Conservation (phyloP, 2,329 filamentous ascomycete genomes). For the Davidsoniella australis region DNA sequence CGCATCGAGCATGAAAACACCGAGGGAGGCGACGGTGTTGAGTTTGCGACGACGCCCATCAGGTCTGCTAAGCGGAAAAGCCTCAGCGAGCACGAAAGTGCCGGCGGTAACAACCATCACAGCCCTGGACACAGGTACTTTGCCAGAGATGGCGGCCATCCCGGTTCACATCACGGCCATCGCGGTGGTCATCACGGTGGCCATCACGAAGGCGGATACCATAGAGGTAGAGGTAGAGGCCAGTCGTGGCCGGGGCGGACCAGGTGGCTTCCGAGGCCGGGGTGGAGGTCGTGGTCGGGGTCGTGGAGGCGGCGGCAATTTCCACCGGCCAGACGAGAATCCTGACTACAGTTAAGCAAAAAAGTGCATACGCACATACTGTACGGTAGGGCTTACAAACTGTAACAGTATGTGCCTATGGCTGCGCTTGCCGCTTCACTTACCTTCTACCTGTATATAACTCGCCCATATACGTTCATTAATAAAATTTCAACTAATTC, state of each 20-base stretch:
- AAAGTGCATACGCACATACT: too few relatives aligned
- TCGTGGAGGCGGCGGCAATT: slow-evolving; percentile 27
- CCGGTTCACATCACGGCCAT: slow-evolving; percentile 15
- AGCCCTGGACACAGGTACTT: slow-evolving; percentile 20
- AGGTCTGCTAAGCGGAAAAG: slow-evolving; percentile 33
- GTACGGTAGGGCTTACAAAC: too few relatives aligned
- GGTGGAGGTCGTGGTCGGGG: slow-evolving; percentile 22
- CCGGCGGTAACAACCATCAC: slow-evolving; percentile 20
- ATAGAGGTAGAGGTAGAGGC: slow-evolving; percentile 27
- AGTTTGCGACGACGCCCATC: slow-evolving; percentile 42
- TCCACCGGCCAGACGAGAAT: slow-evolving; percentile 14
- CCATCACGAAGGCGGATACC: slow-evolving; percentile 25
- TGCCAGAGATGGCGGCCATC: slow-evolving; percentile 16
- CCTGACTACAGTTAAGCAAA: too few relatives aligned
- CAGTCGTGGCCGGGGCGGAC: not conserved
- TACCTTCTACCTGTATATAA: too few relatives aligned
- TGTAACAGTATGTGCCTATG: too few relatives aligned
- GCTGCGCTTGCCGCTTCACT: too few relatives aligned
- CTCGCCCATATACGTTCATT: too few relatives aligned
- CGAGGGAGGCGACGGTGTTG: slow-evolving; percentile 44
- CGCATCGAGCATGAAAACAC: slow-evolving; percentile 58
- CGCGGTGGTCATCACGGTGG: slow-evolving; percentile 16
- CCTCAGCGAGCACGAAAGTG: slow-evolving; percentile 2
- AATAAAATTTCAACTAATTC: too few relatives aligned
- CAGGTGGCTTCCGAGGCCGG: slow-evolving; percentile 22